Base-by-base conservation (phyloP, 2,329 filamentous ascomycete species). In the Alternaria gansuensis region DNA sequence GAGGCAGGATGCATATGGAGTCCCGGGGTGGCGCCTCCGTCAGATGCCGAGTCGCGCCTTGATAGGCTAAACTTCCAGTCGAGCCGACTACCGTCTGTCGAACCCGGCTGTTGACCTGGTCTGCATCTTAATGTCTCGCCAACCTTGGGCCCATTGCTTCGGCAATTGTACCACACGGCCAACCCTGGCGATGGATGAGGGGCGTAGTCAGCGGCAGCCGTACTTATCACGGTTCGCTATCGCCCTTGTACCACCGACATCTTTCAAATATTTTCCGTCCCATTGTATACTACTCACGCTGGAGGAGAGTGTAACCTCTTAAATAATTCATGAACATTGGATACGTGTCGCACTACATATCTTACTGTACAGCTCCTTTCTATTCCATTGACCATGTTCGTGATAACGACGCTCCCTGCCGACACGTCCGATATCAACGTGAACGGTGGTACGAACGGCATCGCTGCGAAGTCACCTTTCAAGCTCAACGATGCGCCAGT, bases 401-500 rank as follows among this genome's bases (percentile, higher is more conserved):
- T 70, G 28, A 51, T 75, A 37, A 73, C 73, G 5, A 69, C 70
- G 26, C 54, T 75, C 8, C 74, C 72, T 2, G 57, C 60, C 48
- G 65, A 69, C 21, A 64, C 59, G 17, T 66, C 62, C 11, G 45
- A 56, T 4, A 50, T 60, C 11, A 43, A 60, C 21, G 33, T 52
- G 3, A 65, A 66, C 33, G 59, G 44, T 10, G 33, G 34, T 9
- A 48, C 43, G 6, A 67, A 67, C 37, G 60, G 59, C 17, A 36
- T 41, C n/a, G 17, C 13, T 8, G 21, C 60, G 8, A 61, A 57
- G 3, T 9, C 51, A 23, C 13, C 67, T n/a, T 75, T 71, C 56
- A 63, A 69, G 9, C 66, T 81, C 3, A 73, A 75, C 48, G 76
- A 81, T 51, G 59, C 62, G 2, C 75, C 78, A 0, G 68, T 81